A percentile compares a stretch with the other conserved stretches of the same genome.
Evolutionary conservation across 2,329 filamentous ascomycete genomes (phyloP).

Genomic region (Paecilomyces variotii): DNA sequence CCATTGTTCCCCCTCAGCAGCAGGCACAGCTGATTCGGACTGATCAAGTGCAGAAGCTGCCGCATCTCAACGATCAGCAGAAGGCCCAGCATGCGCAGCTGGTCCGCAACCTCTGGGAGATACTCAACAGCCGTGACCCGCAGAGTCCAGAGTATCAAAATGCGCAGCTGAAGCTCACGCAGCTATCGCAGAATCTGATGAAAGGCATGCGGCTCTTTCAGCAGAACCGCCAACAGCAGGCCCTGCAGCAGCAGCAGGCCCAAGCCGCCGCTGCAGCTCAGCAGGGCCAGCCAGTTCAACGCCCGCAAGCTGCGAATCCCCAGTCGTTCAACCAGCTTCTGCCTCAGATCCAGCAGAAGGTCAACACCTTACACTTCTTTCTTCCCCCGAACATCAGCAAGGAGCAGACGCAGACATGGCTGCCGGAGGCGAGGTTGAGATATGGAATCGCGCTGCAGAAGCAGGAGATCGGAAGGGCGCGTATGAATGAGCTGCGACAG

Average conservation of each 20-base stretch:
- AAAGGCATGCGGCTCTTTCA: constrained; percentile 43
- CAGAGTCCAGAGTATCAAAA: constrained; percentile 43
- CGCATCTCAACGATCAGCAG: constrained; percentile 45
- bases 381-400: constrained; percentile 38
- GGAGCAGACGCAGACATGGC: constrained; percentile 37
- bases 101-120: constrained; percentile 48
- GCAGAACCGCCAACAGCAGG: constrained; percentile 28
- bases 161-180: constrained; percentile 44
- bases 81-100: constrained; percentile 49
- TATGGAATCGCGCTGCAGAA: constrained; percentile 43
- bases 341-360: constrained; percentile 39
- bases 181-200: constrained; percentile 46
- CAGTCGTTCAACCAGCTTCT: constrained; percentile 35
- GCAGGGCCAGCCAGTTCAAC: constrained; percentile 18
- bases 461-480: constrained; percentile 39
- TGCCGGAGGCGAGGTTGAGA: constrained; percentile 38
- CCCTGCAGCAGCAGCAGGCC: constrained; percentile 21
- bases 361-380: constrained; percentile 37
- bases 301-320: constrained; percentile 27
- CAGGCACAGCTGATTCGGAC: constrained; percentile 43
- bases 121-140: constrained; percentile 41
- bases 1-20: constrained; percentile 28
- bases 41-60: constrained; percentile 46
- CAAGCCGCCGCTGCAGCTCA: constrained; percentile 13
- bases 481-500: constrained; percentile 34